phyloP scores from a whole-genome alignment of 176 grass and related monocot genomes.

The Thalia dealbata region DNA sequence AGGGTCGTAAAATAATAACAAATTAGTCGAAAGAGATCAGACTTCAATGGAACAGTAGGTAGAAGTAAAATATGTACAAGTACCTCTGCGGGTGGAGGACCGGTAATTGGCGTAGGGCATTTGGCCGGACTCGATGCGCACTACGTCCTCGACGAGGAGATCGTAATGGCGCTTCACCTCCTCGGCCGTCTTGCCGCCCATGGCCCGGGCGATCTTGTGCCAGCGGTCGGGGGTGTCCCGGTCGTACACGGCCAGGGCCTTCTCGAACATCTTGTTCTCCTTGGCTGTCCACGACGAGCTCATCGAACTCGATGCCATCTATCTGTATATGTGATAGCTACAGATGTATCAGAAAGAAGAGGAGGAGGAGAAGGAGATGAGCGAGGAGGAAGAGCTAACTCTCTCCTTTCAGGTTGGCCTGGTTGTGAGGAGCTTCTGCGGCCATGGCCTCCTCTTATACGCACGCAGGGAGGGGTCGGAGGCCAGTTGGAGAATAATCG shows the following conservation, averaged over 20 bases:
- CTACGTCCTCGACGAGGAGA: constrained; percentile 48
- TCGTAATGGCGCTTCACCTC: constrained; percentile 68
- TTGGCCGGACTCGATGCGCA: constrained; percentile 35
- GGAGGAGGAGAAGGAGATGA: background rate
- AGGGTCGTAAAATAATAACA: too few relatives aligned
- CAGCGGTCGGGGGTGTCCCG: constrained; percentile 67
- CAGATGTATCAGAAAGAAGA: background rate
- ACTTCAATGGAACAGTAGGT: background rate
- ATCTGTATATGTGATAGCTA: background rate
- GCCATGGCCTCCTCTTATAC: background rate
- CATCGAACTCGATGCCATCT: constrained; percentile 20
- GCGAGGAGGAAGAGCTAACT: background rate
- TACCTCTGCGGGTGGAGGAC: constrained; percentile 6
- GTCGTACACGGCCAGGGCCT: constrained; percentile 59
- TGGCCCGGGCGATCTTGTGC: constrained; percentile 67
- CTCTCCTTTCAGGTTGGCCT: too few relatives aligned
- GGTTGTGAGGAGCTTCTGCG: background rate
- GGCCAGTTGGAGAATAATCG: constrained; percentile 2
- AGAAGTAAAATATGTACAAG: background rate
- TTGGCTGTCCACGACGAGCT: constrained; percentile 42
- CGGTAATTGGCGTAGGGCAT: constrained; percentile 59
- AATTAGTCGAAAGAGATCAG: too few relatives aligned
- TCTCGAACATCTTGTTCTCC: constrained; percentile 85
- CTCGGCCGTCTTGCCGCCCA: constrained; percentile 67
- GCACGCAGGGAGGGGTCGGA: background rate